Evolutionary conservation across 495 filamentous ascomycete genomes (phyloP).

Genomic region (Neurospora sp.): DNA sequence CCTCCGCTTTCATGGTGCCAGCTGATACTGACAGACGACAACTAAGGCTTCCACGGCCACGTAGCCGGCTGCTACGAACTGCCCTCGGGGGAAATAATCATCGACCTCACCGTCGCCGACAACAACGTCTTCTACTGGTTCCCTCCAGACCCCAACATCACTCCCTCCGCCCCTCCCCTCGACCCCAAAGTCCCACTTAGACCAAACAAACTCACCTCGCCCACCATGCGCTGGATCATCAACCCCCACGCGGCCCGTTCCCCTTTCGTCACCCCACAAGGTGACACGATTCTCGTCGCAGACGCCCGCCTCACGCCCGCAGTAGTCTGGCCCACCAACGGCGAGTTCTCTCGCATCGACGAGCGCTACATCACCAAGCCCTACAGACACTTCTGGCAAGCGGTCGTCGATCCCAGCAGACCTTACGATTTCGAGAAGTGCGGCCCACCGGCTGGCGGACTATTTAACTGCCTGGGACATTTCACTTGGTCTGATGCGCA

Average conservation of each 20-base stretch:
- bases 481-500: slow-evolving; percentile 29
- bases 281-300: slow-evolving; percentile 13
- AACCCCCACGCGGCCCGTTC: slow-evolving; percentile 32
- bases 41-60: slow-evolving; percentile 37
- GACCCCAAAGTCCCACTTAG: slow-evolving; percentile 1
- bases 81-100: slow-evolving; percentile 35
- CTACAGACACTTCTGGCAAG: slow-evolving; percentile 47
- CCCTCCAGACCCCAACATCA: slow-evolving; percentile 30
- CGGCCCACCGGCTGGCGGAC: slow-evolving; percentile 37
- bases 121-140: slow-evolving; percentile 50
- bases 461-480: slow-evolving; percentile 39
- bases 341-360: slow-evolving; percentile 53
- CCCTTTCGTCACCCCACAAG: slow-evolving; percentile 2
- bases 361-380: slow-evolving; percentile 41
- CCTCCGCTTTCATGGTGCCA: background rate
- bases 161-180: slow-evolving; percentile 12
- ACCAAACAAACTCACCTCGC: slow-evolving; percentile 32
- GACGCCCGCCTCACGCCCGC: slow-evolving; percentile 26
- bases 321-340: slow-evolving; percentile 32
- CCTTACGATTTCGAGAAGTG: slow-evolving; percentile 42
- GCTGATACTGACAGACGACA: slow-evolving; percentile 9
- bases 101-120: slow-evolving; percentile 46
- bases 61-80: slow-evolving; percentile 42
- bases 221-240: slow-evolving; percentile 45
- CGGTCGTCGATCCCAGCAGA: slow-evolving; percentile 32